phyloP scores from a whole-genome alignment of 768 basidiomycete genomes.

The Pulveroboletus sp. region DNA sequence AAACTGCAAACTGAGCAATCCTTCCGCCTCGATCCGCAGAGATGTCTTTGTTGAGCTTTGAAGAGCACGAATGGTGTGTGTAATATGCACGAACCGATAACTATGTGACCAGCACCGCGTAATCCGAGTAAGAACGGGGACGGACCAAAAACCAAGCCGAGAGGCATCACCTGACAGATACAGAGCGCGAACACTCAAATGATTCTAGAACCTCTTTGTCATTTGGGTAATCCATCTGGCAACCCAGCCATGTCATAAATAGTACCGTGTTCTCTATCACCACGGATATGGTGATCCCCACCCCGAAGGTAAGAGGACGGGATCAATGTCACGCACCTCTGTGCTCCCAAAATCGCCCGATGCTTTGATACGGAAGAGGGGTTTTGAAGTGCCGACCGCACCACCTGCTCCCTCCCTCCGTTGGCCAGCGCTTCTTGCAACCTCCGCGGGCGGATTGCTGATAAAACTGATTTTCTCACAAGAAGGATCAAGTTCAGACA shows the following conservation, averaged over 20 bases:
- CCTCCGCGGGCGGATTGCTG: conserved; percentile 57
- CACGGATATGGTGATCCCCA: neutral
- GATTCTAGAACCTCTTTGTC: conserved; percentile 88
- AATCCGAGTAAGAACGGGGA: neutral
- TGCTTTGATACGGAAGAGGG: conserved; percentile 78
- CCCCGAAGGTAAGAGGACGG: neutral
- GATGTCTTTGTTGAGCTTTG: conserved; percentile 87
- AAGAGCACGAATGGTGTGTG: conserved; percentile 68
- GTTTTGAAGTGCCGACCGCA: conserved; percentile 31
- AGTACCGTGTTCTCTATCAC: neutral
- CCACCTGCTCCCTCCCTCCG: conserved; percentile 11
- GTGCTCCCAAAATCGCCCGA: conserved; percentile 82
- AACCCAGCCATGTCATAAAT: neutral
- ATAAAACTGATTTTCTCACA: conserved; percentile 84
- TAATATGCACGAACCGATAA: conserved; percentile 80
- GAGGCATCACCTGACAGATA: conserved; percentile 67
- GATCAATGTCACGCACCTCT: conserved; percentile 49
- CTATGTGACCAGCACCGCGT: conserved; percentile 37
- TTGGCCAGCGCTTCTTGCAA: conserved; percentile 6
- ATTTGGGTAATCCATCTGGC: conserved; percentile 93
- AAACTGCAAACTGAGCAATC: conserved; percentile 86
- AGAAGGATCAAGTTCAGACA: conserved; percentile 87
- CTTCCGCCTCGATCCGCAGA: conserved; percentile 78
- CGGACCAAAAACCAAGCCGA: too few species aligned
- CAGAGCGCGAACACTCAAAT: conserved; percentile 71